Percentiles rank a stretch among this genome's conserved stretches.
These are phyloP conservation scores for Aspergillus costaricaensis DNA, from an alignment of 2,329 filamentous ascomycete genomes.

Conservation along the genomic window DNA sequence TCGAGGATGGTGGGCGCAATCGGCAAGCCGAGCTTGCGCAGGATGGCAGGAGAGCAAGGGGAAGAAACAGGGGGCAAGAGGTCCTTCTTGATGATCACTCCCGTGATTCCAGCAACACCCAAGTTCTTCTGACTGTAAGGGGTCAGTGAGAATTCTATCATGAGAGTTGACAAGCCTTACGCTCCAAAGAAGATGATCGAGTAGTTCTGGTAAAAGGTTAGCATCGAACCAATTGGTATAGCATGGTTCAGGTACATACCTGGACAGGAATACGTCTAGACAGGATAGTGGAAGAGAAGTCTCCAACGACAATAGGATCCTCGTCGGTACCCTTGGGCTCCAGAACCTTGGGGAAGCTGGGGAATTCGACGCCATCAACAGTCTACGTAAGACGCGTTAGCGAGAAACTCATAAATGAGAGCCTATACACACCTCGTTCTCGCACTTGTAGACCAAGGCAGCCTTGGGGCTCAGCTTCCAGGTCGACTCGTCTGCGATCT, in stretches of 20 bases:
- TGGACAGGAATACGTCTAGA: slow-evolving; percentile 54
- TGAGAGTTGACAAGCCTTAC: slow-evolving; percentile 6
- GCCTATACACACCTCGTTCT: slow-evolving; percentile 64
- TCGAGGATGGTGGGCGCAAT: slow-evolving; percentile 70
- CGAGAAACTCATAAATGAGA: neutral
- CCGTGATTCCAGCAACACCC: slow-evolving; percentile 80
- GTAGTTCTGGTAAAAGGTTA: slow-evolving; percentile 47
- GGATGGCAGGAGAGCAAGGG: slow-evolving; percentile 67
- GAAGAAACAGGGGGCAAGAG: slow-evolving; percentile 68
- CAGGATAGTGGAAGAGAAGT: slow-evolving; percentile 95
- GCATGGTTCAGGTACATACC: slow-evolving; percentile 1
- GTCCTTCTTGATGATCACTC: slow-evolving; percentile 79
- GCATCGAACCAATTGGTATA: neutral
- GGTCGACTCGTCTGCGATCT: slow-evolving; percentile 72
- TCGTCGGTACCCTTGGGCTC: slow-evolving; percentile 56
- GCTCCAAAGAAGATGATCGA: slow-evolving; percentile 75
- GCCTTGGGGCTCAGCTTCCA: slow-evolving; percentile 70
- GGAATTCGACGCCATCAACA: slow-evolving; percentile 84
- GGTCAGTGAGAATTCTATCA: slow-evolving; percentile 15
- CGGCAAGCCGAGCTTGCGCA: slow-evolving; percentile 67
- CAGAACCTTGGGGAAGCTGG: slow-evolving; percentile 66
- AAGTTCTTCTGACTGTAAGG: slow-evolving; percentile 77
- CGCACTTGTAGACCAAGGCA: slow-evolving; percentile 83
- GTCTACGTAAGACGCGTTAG: slow-evolving; percentile 22
- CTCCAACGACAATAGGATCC: slow-evolving; percentile 77